These are phyloP conservation scores for Blastomyces gilchristii DNA, from an alignment of 2,329 filamentous ascomycete genomes.

Conservation along the genomic window DNA sequence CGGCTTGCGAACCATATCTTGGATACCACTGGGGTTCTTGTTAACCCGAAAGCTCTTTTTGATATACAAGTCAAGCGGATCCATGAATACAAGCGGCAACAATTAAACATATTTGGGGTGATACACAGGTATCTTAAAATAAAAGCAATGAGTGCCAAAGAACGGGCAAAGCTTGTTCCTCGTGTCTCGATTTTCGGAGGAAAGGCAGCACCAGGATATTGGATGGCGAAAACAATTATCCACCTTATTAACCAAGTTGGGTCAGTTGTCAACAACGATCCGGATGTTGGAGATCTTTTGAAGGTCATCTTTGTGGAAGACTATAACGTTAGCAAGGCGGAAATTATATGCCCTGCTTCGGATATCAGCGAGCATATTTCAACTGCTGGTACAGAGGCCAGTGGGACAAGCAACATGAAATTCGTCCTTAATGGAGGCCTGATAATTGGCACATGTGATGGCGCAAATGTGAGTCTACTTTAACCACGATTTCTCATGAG, in stretches of 20 bases:
- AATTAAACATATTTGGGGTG: conserved; percentile 97
- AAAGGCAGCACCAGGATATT: conserved; percentile 95
- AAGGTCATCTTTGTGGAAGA: conserved; percentile 97
- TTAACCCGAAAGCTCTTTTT: conserved; percentile 82
- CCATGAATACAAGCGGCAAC: conserved; percentile 98
- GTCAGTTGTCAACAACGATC: conserved; percentile 80
- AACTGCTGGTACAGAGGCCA: conserved; percentile 83
- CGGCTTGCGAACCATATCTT: conserved; percentile 87
- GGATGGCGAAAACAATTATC: conserved; percentile 99
- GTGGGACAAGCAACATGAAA: conserved; percentile 97
- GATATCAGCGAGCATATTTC: conserved; percentile 98
- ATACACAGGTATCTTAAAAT: conserved; percentile 88
- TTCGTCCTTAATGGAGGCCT: conserved; percentile 95
- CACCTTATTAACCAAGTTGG: conserved; percentile 92
- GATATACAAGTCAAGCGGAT: conserved; percentile 99
- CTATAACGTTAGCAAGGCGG: conserved; percentile 99
- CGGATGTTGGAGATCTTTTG: conserved; percentile 81
- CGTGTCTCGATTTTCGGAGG: conserved; percentile 95
- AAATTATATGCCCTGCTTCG: conserved; percentile 88
- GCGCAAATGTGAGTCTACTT: conserved; percentile 66
- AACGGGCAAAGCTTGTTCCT: conserved; percentile 75
- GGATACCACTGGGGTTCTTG: conserved; percentile 62
- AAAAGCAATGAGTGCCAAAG: conserved; percentile 72
- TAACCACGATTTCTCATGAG: background rate
- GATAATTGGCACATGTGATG: conserved; percentile 96